Conservation (phyloP, 148 eudicot genomes). For the Cornus controversa region DNA sequence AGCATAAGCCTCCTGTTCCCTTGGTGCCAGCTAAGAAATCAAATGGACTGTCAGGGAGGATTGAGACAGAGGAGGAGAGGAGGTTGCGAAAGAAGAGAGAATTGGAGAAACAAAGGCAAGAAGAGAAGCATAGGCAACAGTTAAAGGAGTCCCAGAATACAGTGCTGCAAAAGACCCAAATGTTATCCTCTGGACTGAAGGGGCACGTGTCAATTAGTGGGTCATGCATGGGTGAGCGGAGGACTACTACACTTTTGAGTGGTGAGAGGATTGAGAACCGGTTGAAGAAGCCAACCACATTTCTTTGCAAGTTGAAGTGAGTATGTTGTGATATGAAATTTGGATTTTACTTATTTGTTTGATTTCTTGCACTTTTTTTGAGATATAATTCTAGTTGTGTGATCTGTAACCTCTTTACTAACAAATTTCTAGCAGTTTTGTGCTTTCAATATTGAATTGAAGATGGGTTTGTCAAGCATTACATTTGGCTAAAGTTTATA, state of each 20-base stretch:
- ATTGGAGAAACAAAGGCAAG: slow-evolving; percentile 74
- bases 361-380: background rate
- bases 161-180: slow-evolving; percentile 62
- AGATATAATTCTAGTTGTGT: too few relatives aligned
- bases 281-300: slow-evolving; percentile 92
- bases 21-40: slow-evolving; percentile 44
- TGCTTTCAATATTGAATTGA: background rate
- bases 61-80: slow-evolving; percentile 95
- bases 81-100: slow-evolving; percentile 81
- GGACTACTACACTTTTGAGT: slow-evolving; percentile 51
- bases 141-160: slow-evolving; percentile 68
- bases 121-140: slow-evolving; percentile 75
- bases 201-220: slow-evolving; percentile 72
- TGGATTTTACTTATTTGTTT: background rate
- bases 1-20: slow-evolving; percentile 59
- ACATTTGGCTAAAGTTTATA: background rate
- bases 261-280: slow-evolving; percentile 89
- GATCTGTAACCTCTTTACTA: background rate
- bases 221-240: slow-evolving; percentile 80
- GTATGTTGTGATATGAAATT: slow-evolving; percentile 27
- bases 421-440: background rate
- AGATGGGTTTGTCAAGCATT: background rate
- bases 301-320: slow-evolving; percentile 95
- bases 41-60: slow-evolving; percentile 52
- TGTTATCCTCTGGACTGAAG: slow-evolving; percentile 62